phyloP scores from a whole-genome alignment of 495 filamentous ascomycete species.

The Parathielavia appendiculata region DNA sequence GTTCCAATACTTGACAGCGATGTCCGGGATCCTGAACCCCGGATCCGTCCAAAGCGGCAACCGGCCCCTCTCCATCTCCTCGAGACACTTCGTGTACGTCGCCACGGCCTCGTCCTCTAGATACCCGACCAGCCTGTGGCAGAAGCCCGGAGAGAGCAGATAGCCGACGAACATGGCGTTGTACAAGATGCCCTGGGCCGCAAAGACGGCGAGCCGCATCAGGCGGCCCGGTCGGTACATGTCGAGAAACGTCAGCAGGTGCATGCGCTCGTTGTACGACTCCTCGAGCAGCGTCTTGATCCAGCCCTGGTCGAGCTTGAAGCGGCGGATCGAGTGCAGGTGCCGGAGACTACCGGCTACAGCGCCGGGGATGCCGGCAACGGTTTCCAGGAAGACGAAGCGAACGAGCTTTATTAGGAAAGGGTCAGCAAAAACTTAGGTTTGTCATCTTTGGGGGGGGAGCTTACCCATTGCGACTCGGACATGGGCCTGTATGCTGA shows the following conservation, averaged over 20 bases:
- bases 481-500: constrained; percentile 38
- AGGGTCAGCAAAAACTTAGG: too few relatives aligned
- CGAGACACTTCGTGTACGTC: constrained; percentile 83
- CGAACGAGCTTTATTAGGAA: constrained; percentile 53
- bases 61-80: constrained; percentile 75
- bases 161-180: constrained; percentile 89
- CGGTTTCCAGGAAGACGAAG: constrained; percentile 88
- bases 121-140: constrained; percentile 93
- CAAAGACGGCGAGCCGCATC: constrained; percentile 81
- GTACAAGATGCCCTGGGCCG: constrained; percentile 83
- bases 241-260: constrained; percentile 89
- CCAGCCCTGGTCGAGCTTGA: constrained; percentile 95
- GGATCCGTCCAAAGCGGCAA: constrained; percentile 69
- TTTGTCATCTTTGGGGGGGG: too few relatives aligned
- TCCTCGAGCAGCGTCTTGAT: constrained; percentile 95
- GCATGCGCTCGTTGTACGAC: constrained; percentile 93
- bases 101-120: constrained; percentile 95
- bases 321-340: constrained; percentile 69
- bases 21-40: constrained; percentile 74
- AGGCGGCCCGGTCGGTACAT: constrained; percentile 85
- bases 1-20: constrained; percentile 85
- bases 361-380: constrained; percentile 94
- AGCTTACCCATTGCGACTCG: constrained; percentile 43
- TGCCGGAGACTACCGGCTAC: constrained; percentile 91
- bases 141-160: constrained; percentile 79